Evolutionary conservation across 1,139 yeast genomes (phyloP), one percentile per base, ranked within the genome.

Genomic region (Suhomyces coccinellae): DNA sequence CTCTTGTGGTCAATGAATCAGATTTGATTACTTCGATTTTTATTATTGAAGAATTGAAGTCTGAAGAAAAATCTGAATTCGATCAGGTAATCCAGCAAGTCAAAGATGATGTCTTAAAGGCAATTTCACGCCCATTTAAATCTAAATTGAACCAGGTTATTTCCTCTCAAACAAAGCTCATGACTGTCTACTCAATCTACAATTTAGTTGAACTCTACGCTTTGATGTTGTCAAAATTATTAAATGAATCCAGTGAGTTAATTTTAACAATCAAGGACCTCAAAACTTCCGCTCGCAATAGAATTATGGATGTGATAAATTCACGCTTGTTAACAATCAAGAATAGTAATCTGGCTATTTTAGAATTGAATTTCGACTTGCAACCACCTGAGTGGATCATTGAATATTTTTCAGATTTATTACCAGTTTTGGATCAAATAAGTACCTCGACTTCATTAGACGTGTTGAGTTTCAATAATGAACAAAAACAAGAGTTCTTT

Each of bases 1-100:
- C 95, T 0, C 77, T 89, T n/a, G 83, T 91, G 30, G 96, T 90
- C 5, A 87, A 88, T 62, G 99, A 95, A 62, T 76, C 82, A 32
- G 99, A 95, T 59, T 75, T 85, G 31, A 75, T 93, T 13, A 75
- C 77, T 7, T 75, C 65, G 33, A 63, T 74, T 4, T 71, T 74
- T 48, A 57, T 62, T 8, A 44, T 60, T 8, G 61, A 57, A 5
- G 55, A 55, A 4, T 36, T 50, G 26, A 59, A 53, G 24, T 53
- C 53, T 7, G 15, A 47, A 13, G 51, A 50, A 27, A 51, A 33
- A 34, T 39, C 38, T 15, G 61, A 58, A 34, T 59, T 65, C 33
- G 54, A 62, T 6, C 55, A 57, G 9, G 57, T 69, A 3, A 59
- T 65, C 15, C 57, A 62, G n/a, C 65, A 65, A 16, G 65, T 76